Conservation (phyloP, 2,329 filamentous ascomycete genomes). For the Colletotrichum aenigma region DNA sequence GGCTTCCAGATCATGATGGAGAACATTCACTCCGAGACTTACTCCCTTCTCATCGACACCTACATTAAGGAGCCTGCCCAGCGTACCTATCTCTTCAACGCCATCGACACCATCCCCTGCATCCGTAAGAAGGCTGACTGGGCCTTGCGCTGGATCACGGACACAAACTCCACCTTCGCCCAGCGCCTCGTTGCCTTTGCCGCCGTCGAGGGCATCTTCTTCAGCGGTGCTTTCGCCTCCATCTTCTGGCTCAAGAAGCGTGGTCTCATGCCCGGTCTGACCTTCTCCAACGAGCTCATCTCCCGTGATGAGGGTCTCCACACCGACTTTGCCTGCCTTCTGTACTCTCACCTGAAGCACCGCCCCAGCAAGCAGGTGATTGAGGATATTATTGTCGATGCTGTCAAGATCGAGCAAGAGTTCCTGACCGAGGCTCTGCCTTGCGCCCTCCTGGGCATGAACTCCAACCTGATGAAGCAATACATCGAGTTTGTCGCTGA, state of each 20-base stretch:
- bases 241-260: constrained; percentile 99
- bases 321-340: constrained; percentile 97
- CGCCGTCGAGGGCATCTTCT: constrained; percentile 99
- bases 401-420: constrained; percentile 94
- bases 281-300: constrained; percentile 99
- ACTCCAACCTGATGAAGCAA: constrained; percentile 95
- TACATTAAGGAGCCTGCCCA: constrained; percentile 99
- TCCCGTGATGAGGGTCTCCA: constrained; percentile 99
- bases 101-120: constrained; percentile 97
- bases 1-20: constrained; percentile 99
- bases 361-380: constrained; percentile 84
- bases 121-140: constrained; percentile 99
- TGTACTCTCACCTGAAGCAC: constrained; percentile 97
- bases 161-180: constrained; percentile 92
- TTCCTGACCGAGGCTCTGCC: constrained; percentile 97
- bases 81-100: constrained; percentile 94
- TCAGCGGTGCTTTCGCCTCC: constrained; percentile 96
- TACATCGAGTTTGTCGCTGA: constrained; percentile 99
- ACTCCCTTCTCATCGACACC: constrained; percentile 97
- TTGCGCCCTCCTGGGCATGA: constrained; percentile 95
- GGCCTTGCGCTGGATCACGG: constrained; percentile 93
- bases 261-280: constrained; percentile 96
- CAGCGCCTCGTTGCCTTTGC: constrained; percentile 96
- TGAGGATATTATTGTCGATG: constrained; percentile 89
- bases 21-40: constrained; percentile 99